Conservation (phyloP, 768 basidiomycete species). For the Lepiota venenata region DNA sequence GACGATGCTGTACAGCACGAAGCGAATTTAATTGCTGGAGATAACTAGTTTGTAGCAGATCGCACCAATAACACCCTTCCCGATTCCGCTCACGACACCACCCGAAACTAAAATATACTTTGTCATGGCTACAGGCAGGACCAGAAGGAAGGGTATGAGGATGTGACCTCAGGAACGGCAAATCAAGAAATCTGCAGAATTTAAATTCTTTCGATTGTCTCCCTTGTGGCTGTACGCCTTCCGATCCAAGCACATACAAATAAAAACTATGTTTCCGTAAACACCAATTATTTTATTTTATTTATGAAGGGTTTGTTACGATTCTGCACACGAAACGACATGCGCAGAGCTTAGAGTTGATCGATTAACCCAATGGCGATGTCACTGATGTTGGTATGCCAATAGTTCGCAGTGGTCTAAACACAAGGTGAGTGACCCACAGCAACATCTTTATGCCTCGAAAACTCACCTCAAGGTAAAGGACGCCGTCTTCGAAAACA, state of each 20-base stretch:
- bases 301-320: not conserved
- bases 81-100: conserved; percentile 97
- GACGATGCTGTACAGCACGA: conserved; percentile 71
- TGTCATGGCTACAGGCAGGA: conserved; percentile 54
- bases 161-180: not conserved
- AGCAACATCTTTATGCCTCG: not conserved
- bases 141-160: not conserved
- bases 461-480: conserved; percentile 31
- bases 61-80: conserved; percentile 98
- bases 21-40: not conserved
- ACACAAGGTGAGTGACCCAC: not conserved
- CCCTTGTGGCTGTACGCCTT: conserved; percentile 1
- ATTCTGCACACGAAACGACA: not conserved
- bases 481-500: conserved; percentile 30
- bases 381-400: conserved; percentile 21
- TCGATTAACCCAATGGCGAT: conserved; percentile 23
- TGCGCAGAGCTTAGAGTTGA: conserved; percentile 15
- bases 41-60: conserved; percentile 16
- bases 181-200: conserved; percentile 1
- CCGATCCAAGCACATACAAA: not conserved
- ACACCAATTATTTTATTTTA: not conserved
- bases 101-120: conserved; percentile 97
- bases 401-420: conserved; percentile 21
- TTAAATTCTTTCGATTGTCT: not conserved
- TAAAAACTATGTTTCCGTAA: too few relatives aligned